These are phyloP conservation scores for Gautieria morchelliformis DNA, from an alignment of 768 basidiomycete genomes.

Conservation along the genomic window DNA sequence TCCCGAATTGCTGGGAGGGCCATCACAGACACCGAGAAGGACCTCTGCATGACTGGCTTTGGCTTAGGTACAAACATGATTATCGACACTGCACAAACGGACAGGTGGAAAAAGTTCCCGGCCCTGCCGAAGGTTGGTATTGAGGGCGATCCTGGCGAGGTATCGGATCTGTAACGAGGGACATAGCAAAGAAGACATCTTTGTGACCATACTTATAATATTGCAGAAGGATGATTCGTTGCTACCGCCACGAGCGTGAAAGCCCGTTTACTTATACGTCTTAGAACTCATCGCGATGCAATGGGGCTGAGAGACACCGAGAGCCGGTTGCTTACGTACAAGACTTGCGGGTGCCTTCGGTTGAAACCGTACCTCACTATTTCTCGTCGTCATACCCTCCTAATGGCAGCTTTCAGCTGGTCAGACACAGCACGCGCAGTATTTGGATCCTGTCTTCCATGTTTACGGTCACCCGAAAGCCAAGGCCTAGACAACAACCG, in stretches of 20 bases:
- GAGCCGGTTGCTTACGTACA: no score
- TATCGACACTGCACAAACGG: neutral
- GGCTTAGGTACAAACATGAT: neutral
- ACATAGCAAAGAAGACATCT: neutral
- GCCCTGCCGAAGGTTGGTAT: neutral
- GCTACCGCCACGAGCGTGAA: no score
- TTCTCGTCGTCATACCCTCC: neutral
- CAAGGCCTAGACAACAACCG: slow-evolving; percentile 26
- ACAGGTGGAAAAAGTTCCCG: slow-evolving; percentile 6
- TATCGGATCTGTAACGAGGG: neutral
- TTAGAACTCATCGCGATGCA: no score
- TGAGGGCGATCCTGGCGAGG: slow-evolving; percentile 6
- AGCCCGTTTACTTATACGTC: no score
- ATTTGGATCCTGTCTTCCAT: slow-evolving; percentile 50
- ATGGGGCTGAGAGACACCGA: no score
- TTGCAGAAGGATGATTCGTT: no score
- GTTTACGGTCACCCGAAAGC: slow-evolving; percentile 30
- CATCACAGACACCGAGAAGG: neutral
- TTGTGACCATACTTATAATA: no score
- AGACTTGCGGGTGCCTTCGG: neutral
- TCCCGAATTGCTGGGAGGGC: neutral
- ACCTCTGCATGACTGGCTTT: neutral
- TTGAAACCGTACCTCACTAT: neutral
- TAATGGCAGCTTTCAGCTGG: slow-evolving; percentile 48
- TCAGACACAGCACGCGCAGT: slow-evolving; percentile 51